Percentiles rank a stretch among this genome's conserved stretches.
Evolutionary conservation across 139 green algal genomes (phyloP).

Genomic region (Bryopsis sp.): DNA sequence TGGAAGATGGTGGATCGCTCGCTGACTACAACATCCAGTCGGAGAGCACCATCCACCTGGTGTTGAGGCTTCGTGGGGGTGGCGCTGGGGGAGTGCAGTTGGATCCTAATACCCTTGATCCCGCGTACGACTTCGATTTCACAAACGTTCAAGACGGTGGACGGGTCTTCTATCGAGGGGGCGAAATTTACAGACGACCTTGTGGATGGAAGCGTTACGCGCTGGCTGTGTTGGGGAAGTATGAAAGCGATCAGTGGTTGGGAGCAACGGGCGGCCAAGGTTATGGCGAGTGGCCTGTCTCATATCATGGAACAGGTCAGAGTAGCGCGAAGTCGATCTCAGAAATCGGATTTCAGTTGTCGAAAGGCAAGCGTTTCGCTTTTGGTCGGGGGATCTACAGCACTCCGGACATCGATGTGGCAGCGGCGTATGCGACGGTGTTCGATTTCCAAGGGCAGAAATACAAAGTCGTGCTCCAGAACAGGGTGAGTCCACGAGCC

Average conservation of each 20-base stretch:
- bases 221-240: not conserved
- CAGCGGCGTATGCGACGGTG: not conserved
- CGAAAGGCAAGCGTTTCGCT: not conserved
- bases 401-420: slow-evolving; percentile 1
- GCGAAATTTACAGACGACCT: slow-evolving; percentile 18
- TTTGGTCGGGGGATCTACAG: slow-evolving; percentile 3
- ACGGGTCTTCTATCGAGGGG: slow-evolving; percentile 11
- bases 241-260: not conserved
- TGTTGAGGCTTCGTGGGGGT: slow-evolving; percentile 49
- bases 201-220: slow-evolving; percentile 6
- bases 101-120: not conserved
- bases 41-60: slow-evolving; percentile 48
- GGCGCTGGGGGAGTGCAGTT: slow-evolving; percentile 50
- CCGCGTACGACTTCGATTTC: slow-evolving; percentile 20
- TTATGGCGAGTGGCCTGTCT: slow-evolving; percentile 2
- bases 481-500: not conserved
- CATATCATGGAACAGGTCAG: slow-evolving; percentile 1
- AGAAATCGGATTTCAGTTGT: not conserved
- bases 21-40: slow-evolving; percentile 72
- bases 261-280: not conserved
- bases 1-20: slow-evolving; percentile 71
- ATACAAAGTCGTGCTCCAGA: slow-evolving; percentile 4
- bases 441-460: not conserved
- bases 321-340: not conserved
- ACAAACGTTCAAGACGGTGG: slow-evolving; percentile 13